Base-by-base conservation (phyloP, 1,284 basidiomycete genomes). In the Termitomyces sp. region DNA sequence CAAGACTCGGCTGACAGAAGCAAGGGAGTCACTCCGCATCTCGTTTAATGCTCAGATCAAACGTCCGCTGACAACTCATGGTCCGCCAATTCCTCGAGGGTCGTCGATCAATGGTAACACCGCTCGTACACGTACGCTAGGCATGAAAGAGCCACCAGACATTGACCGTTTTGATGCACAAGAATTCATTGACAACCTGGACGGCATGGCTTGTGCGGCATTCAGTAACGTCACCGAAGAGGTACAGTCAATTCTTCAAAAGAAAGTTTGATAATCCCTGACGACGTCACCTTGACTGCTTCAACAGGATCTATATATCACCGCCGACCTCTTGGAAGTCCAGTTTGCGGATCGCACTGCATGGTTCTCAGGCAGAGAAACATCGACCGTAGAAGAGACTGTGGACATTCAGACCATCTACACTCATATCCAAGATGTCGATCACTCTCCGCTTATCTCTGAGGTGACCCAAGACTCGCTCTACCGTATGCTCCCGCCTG, bases 391-490 rank as follows among this genome's bases (percentile, higher is more conserved):
- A 38, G 77, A 81, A 13, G 88, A 88, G 44, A 69, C 78, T 5
- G 73, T 84, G 16, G 86, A 90, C 56, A 83, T 91, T 42, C 86
- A 91, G 63, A 84, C 78, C 37, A 83, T 92, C 59, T 83, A 86
- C 64, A 78, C 80, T 2, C 80, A 86, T 60, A 67, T 91, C 43
- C 76, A 79, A 59, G 84, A 88, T 41, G 76, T 88, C 43, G 81
- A 86, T 58, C 82, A 85, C 0, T 87, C 88, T 0, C 68, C 78
- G 11, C 69, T 88, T 62, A 81, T 88, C 46, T 81, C 83, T 6
- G 88, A 88, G 60, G 71, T 83, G 47, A 73, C 75, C 18, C 83
- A 86, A 55, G 88, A 88, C 43, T 75, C 75, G 0, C 64, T 88
- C 7, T 88, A 90, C 61, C 82, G 86, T 14, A 70, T 88, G 30